Conservation (phyloP, 2,329 filamentous ascomycete genomes). For the Colletotrichum scovillei region DNA sequence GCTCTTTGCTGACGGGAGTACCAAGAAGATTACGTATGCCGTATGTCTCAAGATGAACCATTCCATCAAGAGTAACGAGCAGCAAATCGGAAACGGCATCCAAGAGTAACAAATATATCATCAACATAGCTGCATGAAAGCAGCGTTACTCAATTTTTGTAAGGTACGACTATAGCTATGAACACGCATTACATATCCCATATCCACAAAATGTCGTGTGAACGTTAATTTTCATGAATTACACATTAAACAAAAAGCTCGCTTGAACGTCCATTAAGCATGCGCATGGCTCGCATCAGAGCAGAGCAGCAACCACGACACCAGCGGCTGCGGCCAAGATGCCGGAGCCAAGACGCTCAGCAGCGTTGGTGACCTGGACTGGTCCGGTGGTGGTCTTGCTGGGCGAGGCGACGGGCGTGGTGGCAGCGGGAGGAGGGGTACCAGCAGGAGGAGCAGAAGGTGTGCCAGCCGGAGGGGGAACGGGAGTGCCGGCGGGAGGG, state of each 20-base stretch:
- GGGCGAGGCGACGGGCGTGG: not conserved
- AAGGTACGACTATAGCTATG: not conserved
- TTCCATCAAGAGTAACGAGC: too few relatives aligned
- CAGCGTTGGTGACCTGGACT: conserved; percentile 19
- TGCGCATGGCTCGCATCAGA: not conserved
- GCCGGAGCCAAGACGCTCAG: conserved; percentile 17
- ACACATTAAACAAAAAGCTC: not conserved
- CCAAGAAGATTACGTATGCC: too few relatives aligned
- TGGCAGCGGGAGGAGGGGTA: not conserved
- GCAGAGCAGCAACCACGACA: conserved; percentile 26
- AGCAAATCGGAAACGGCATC: too few relatives aligned
- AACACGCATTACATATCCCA: not conserved
- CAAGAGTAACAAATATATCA: too few relatives aligned
- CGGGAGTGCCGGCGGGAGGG: not conserved
- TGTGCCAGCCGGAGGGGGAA: not conserved
- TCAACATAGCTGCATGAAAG: not conserved
- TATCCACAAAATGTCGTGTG: not conserved
- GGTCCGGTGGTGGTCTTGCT: not conserved
- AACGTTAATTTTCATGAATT: not conserved
- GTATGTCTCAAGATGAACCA: too few relatives aligned
- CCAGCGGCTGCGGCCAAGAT: conserved; percentile 27
- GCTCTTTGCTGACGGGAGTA: too few relatives aligned
- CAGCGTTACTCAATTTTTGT: not conserved
- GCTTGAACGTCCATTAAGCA: not conserved
- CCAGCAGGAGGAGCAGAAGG: not conserved